Evolutionary conservation across 768 basidiomycete genomes (phyloP).

Genomic region (Scleroderma bovista): DNA sequence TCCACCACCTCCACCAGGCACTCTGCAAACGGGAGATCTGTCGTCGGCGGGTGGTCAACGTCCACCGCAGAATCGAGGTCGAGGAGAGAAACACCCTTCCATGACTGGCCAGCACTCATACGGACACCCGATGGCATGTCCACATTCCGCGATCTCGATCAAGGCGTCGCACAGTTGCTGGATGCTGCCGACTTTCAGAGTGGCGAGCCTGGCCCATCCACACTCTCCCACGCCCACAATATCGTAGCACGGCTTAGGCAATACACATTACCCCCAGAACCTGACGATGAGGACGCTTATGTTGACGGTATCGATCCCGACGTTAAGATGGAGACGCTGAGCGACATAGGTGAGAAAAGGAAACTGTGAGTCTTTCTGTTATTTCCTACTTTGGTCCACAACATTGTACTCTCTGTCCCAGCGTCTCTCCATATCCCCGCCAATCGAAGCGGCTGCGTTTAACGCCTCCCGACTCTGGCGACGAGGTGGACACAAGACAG

Average conservation of each 20-base stretch:
- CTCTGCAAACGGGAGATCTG: not conserved
- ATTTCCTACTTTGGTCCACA: not conserved
- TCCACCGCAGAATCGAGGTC: slow-evolving; percentile 5
- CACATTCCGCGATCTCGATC: slow-evolving; percentile 55
- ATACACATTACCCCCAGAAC: slow-evolving; percentile 16
- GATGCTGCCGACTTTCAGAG: not conserved
- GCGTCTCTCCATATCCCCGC: slow-evolving; percentile 39
- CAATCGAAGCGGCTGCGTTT: slow-evolving; percentile 51
- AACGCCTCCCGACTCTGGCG: slow-evolving; percentile 34
- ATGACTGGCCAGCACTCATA: slow-evolving; percentile 60
- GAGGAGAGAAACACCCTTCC: slow-evolving; percentile 47
- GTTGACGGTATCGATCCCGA: not conserved
- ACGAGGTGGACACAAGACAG: slow-evolving; percentile 14
- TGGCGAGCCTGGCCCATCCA: slow-evolving; percentile 31
- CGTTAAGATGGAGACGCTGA: not conserved
- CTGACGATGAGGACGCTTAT: slow-evolving; percentile 26
- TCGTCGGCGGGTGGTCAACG: not conserved
- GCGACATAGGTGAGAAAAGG: slow-evolving; percentile 53
- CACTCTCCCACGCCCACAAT: slow-evolving; percentile 24
- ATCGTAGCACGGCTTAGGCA: slow-evolving; percentile 16
- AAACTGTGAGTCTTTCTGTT: slow-evolving; percentile 41
- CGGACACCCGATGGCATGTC: slow-evolving; percentile 76
- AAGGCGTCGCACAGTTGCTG: slow-evolving; percentile 36
- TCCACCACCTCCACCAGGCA: not conserved
- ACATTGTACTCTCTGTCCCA: slow-evolving; percentile 27